Conservation (phyloP, 2,329 filamentous ascomycete species). For the Stromatinia cepivora region DNA sequence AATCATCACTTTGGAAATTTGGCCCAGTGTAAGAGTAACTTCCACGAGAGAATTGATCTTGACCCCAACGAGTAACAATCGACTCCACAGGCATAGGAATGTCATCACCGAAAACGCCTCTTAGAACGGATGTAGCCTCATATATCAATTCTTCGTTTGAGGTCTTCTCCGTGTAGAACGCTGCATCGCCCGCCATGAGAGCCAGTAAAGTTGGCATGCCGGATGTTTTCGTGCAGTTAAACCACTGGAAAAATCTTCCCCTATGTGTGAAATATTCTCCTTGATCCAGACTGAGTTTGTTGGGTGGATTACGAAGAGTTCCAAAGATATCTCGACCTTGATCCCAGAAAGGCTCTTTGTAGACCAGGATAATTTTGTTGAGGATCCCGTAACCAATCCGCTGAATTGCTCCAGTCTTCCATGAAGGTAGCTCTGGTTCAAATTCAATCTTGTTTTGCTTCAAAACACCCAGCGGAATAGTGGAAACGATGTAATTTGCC, state of each 20-base stretch:
- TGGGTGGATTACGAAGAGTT: constrained; percentile 72
- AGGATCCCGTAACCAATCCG: constrained; percentile 89
- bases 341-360: constrained; percentile 90
- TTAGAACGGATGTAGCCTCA: constrained; percentile 78
- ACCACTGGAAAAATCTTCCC: constrained; percentile 97
- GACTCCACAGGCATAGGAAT: constrained; percentile 82
- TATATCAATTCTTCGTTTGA: constrained; percentile 73
- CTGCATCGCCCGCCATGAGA: constrained; percentile 93
- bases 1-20: constrained; percentile 79
- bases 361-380: constrained; percentile 94
- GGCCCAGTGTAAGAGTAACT: constrained; percentile 95
- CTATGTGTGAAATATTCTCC: constrained; percentile 75
- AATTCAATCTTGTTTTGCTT: constrained; percentile 84
- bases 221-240: constrained; percentile 88
- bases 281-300: constrained; percentile 70
- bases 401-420: constrained; percentile 78
- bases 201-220: constrained; percentile 86
- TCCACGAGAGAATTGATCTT: constrained; percentile 85
- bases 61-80: constrained; percentile 89
- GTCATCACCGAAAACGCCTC: constrained; percentile 67
- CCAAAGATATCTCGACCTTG: constrained; percentile 89
- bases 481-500: constrained; percentile 90
- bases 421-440: constrained; percentile 82
- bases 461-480: constrained; percentile 85
- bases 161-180: constrained; percentile 79